phyloP scores from a whole-genome alignment of 208 protist genomes.

The Trypanosoma theileri region DNA sequence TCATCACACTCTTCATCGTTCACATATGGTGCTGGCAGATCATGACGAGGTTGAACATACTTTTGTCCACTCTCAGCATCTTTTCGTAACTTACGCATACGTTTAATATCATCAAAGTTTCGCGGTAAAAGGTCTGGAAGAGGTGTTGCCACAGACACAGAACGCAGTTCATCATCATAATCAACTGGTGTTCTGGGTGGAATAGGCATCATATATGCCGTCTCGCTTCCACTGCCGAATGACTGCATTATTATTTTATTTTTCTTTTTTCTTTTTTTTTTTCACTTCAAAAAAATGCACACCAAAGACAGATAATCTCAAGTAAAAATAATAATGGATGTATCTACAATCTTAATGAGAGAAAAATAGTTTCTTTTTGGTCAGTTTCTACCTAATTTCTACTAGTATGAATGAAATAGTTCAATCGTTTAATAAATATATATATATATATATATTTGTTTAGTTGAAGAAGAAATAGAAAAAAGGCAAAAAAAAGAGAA shows the following conservation, averaged over 20 bases:
- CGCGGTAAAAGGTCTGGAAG: conserved; percentile 72
- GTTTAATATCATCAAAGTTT: conserved; percentile 70
- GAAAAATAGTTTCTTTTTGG: too few species aligned
- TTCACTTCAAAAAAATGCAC: too few species aligned
- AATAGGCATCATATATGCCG: conserved; percentile 59
- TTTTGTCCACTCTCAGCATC: conserved; percentile 54
- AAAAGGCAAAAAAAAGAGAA: too few species aligned
- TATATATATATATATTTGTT: too few species aligned
- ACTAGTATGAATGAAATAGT: too few species aligned
- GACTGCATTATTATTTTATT: background rate
- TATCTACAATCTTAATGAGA: too few species aligned
- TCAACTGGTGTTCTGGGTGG: conserved; percentile 27
- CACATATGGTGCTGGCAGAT: conserved; percentile 71
- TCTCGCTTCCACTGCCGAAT: background rate
- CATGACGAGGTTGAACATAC: conserved; percentile 51
- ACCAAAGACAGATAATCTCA: too few species aligned
- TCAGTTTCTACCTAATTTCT: too few species aligned
- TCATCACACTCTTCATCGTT: conserved; percentile 84
- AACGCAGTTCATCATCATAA: conserved; percentile 56
- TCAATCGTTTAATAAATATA: too few species aligned
- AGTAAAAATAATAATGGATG: too few species aligned
- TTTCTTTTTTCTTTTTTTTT: conserved; percentile 3
- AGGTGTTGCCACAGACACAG: conserved; percentile 56
- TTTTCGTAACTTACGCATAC: conserved; percentile 57
- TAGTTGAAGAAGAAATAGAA: too few species aligned